A percentile compares a stretch with the other conserved stretches of the same genome.
phyloP scores from a whole-genome alignment of 257 asterid genomes.

The Solanum lignicaule region DNA sequence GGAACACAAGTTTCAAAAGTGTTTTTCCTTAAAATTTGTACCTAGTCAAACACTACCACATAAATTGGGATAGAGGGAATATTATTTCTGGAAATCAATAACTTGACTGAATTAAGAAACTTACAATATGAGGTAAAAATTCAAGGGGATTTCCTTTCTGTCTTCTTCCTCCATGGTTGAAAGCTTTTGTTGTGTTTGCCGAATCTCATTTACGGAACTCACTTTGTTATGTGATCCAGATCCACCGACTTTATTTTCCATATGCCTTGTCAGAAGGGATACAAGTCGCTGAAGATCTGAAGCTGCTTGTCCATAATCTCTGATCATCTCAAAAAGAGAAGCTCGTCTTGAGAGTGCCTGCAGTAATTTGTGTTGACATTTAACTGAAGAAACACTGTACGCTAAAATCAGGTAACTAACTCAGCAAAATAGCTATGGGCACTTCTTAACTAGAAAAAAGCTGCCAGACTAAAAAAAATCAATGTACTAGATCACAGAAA shows the following conservation, averaged over 20 bases:
- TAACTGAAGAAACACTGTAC: not conserved
- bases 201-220: constrained; percentile 48
- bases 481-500: not conserved
- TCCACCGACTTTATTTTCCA: constrained; percentile 40
- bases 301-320: constrained; percentile 85
- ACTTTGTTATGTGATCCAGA: constrained; percentile 44
- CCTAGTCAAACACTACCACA: not conserved
- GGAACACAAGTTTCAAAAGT: not conserved
- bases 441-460: not conserved
- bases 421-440: not conserved
- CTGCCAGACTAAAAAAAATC: not conserved
- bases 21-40: not conserved
- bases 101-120: constrained; percentile 12
- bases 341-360: constrained; percentile 96
- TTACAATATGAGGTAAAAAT: constrained; percentile 92
- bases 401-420: not conserved
- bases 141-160: constrained; percentile 64
- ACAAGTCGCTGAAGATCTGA: constrained; percentile 65
- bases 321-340: constrained; percentile 62
- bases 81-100: not conserved
- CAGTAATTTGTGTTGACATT: not conserved
- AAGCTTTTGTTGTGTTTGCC: constrained; percentile 60
- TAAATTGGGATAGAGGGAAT: not conserved
- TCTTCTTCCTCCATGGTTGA: constrained; percentile 67
- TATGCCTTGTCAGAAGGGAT: constrained; percentile 52